phyloP scores from a whole-genome alignment of 2,329 filamentous ascomycete species.

The Cladosporium sp. region DNA sequence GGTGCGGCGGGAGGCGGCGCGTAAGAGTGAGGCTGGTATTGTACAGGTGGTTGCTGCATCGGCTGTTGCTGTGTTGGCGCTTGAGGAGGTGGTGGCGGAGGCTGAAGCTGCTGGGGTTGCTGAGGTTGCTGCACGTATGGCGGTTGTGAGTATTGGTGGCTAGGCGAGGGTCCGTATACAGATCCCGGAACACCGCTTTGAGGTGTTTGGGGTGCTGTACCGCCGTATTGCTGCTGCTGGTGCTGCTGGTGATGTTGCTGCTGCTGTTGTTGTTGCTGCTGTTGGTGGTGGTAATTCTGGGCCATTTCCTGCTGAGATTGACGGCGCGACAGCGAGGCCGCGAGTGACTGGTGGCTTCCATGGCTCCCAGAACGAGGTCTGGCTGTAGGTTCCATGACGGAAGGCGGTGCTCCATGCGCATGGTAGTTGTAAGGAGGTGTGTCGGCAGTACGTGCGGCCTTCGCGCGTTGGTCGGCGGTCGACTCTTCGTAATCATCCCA shows the following conservation, averaged over 20 bases:
- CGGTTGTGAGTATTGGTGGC: conserved; percentile 31
- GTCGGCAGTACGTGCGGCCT: conserved; percentile 40
- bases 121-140: conserved; percentile 35
- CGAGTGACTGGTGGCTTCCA: conserved; percentile 37
- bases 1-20: conserved; percentile 30
- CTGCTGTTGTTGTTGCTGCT: not conserved
- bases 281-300: conserved; percentile 40
- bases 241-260: conserved; percentile 26
- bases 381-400: conserved; percentile 37
- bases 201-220: conserved; percentile 43
- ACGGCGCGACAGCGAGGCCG: conserved; percentile 38
- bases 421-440: conserved; percentile 25
- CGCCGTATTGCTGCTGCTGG: conserved; percentile 35
- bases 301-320: conserved; percentile 50
- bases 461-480: conserved; percentile 49
- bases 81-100: conserved; percentile 30
- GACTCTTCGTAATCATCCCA: conserved; percentile 68
- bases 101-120: conserved; percentile 8
- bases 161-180: conserved; percentile 37
- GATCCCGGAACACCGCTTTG: conserved; percentile 43
- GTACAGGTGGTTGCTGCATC: conserved; percentile 39
- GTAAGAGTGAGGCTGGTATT: conserved; percentile 32
- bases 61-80: conserved; percentile 38
- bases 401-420: conserved; percentile 22
- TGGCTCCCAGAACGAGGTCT: conserved; percentile 44